Evolutionary conservation across 805 yeast genomes (phyloP), one percentile per base, ranked within the genome.

Genomic region (Isabelozyma rhagii): DNA sequence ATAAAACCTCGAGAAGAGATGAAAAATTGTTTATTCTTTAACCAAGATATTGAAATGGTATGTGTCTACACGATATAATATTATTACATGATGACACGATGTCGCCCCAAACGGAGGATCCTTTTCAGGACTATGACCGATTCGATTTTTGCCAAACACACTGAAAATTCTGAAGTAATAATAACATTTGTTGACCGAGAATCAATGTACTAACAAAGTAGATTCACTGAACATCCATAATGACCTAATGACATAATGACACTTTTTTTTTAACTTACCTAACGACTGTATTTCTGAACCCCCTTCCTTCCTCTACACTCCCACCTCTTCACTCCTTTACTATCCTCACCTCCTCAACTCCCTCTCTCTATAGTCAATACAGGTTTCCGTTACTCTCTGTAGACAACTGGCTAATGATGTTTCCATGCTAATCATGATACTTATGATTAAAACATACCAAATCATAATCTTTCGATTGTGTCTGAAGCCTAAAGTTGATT

Each of bases 21-120:
- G n/a, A 13, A 21, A 21, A 21, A 2, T 5, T 21, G 10, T 31
- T 31, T 31, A 13, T 31, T 31, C 36, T 31, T 31, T 31, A 1
- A 10, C 36, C 10, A 31, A 10, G 8, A 5, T 31, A 13, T 9
- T 10, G 36, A 31, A 31, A 31, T 21, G 28, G 44, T 41, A 41
- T 41, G 44, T 41, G 21, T 4, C 11, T 39, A 17, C 41, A n/a
- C 17, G 11, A 14, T 13, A 17, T 9, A n/a, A 4, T 34, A 44
- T 47, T 48, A 47, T 59, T 62, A 54, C 53, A 55, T 81, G 87
- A 82, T 82, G 87, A 82, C 83, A 72, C 64, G 78, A 58, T 82
- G 87, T 83, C 87, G 87, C 87, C 87, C 87, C 87, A 83, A 75
- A 74, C 87, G 84, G 86, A 82, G 78, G 73, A 61, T 71, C 78